phyloP scores from a whole-genome alignment of 1,139 yeast species.

The Kodamaea sp. region DNA sequence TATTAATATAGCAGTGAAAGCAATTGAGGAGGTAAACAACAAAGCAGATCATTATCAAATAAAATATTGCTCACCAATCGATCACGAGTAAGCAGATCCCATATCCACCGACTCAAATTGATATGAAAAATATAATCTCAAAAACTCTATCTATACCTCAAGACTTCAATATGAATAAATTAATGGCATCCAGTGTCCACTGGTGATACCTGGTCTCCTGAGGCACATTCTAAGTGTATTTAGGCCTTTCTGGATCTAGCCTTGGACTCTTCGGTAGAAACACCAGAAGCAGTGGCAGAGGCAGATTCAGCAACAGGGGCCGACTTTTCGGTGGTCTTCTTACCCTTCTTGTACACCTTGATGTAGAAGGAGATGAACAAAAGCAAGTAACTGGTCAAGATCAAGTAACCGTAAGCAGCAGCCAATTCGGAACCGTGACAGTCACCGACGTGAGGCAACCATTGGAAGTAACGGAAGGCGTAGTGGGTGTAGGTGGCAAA shows the following conservation, averaged over 20 bases:
- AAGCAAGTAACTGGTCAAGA: constrained; percentile 85
- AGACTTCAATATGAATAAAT: too few relatives aligned
- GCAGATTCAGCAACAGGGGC: constrained; percentile 13
- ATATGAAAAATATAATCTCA: too few relatives aligned
- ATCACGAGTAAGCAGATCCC: too few relatives aligned
- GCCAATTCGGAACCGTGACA: constrained; percentile 94
- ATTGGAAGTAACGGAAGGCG: constrained; percentile 58
- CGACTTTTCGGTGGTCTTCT: constrained; percentile 17
- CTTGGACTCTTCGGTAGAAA: constrained; percentile 24
- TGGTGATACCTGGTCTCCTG: too few relatives aligned
- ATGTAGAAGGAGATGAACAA: constrained; percentile 93
- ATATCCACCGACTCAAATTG: too few relatives aligned
- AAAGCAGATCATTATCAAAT: too few relatives aligned
- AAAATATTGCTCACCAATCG: too few relatives aligned
- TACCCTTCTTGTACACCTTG: constrained; percentile 67
- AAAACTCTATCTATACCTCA: too few relatives aligned
- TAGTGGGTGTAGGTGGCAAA: constrained; percentile 86
- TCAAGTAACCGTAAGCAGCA: constrained; percentile 86
- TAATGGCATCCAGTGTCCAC: too few relatives aligned
- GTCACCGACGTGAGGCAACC: constrained; percentile 78
- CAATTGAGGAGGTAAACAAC: too few relatives aligned
- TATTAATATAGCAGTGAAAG: too few relatives aligned
- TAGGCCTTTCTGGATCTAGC: constrained; percentile 48
- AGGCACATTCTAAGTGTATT: constrained; percentile 1
- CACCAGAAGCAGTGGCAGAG: constrained; percentile 18